A percentile compares a stretch with the other conserved stretches of the same genome.
phyloP scores from a whole-genome alignment of 2,329 filamentous ascomycete species.

The Pezicula radicicola region DNA sequence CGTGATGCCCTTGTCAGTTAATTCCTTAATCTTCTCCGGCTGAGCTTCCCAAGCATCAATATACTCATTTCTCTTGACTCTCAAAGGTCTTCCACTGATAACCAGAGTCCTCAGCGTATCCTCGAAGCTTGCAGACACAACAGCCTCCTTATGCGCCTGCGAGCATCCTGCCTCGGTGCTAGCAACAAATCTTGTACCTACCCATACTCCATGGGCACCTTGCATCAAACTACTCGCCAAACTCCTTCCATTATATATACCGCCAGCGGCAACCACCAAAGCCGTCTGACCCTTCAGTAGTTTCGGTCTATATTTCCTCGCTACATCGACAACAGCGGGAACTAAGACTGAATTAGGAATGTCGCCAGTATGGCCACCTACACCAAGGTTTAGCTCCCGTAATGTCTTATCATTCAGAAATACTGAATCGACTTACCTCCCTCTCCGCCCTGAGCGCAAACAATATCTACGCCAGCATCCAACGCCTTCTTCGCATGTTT shows the following conservation, averaged over 20 bases:
- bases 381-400: no score
- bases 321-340: slow-evolving; percentile 83
- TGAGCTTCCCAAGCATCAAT: slow-evolving; percentile 75
- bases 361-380: slow-evolving; percentile 81
- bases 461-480: slow-evolving; percentile 80
- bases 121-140: slow-evolving; percentile 74
- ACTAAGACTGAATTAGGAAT: slow-evolving; percentile 84
- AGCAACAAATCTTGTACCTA: slow-evolving; percentile 90
- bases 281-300: slow-evolving; percentile 67
- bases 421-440: slow-evolving; percentile 44
- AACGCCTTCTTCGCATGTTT: slow-evolving; percentile 89
- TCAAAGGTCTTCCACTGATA: slow-evolving; percentile 74
- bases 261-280: slow-evolving; percentile 85
- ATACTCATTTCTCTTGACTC: slow-evolving; percentile 81
- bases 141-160: slow-evolving; percentile 77
- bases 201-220: slow-evolving; percentile 87
- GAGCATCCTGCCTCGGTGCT: slow-evolving; percentile 77
- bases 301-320: slow-evolving; percentile 53
- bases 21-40: slow-evolving; percentile 69
- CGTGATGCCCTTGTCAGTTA: slow-evolving; percentile 75
- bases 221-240: slow-evolving; percentile 83
- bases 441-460: slow-evolving; percentile 91
- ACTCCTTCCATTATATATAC: slow-evolving; percentile 78
- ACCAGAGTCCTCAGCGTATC: slow-evolving; percentile 83
- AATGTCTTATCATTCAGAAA: no score